Evolutionary conservation across 2,329 filamentous ascomycete species (phyloP).

Genomic region (Sporothrix brasiliensis): DNA sequence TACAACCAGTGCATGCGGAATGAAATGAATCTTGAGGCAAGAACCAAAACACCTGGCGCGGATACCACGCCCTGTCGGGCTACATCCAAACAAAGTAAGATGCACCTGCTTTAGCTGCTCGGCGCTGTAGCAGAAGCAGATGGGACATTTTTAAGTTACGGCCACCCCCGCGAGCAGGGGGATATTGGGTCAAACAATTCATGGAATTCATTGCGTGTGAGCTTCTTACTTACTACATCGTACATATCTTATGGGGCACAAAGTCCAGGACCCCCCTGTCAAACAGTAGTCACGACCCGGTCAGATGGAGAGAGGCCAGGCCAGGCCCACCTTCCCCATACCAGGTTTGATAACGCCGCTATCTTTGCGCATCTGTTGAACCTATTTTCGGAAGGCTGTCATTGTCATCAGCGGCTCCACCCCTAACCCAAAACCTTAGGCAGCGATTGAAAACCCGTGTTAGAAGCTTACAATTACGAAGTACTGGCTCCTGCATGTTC

Average conservation of each 20-base stretch:
- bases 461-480: not conserved
- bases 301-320: not conserved
- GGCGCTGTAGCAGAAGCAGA: conserved; percentile 12
- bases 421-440: not conserved
- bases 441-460: not conserved
- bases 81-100: conserved; percentile 6
- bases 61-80: not conserved
- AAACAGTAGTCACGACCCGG: too few species aligned
- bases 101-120: not conserved
- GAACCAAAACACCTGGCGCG: too few species aligned
- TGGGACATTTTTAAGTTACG: not conserved
- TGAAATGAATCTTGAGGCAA: not conserved
- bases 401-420: not conserved
- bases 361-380: too few species aligned
- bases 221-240: not conserved
- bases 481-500: not conserved
- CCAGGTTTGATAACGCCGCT: not conserved
- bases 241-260: not conserved
- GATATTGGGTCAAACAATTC: not conserved
- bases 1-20: too few species aligned
- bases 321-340: conserved; percentile 10
- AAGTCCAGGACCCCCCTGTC: not conserved
- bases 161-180: not conserved
- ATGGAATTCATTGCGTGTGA: not conserved
- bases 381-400: not conserved